A percentile compares a stretch with the other conserved stretches of the same genome.
Evolutionary conservation across 169 alveolate genomes (phyloP).

Genomic region (Eimeria acervulina): DNA sequence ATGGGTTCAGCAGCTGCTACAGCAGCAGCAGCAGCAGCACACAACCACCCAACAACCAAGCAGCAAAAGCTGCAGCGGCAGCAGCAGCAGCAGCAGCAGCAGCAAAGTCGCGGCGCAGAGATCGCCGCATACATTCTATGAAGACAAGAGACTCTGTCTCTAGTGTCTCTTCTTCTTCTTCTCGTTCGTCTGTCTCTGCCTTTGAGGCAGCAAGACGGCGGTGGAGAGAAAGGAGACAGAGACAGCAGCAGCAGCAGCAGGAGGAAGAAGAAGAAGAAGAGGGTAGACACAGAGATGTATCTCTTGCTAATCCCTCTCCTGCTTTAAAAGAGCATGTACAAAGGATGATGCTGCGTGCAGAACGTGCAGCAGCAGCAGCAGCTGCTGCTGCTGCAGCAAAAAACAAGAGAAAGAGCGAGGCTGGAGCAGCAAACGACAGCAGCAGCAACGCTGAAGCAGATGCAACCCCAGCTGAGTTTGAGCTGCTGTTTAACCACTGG

Average conservation of each 20-base stretch:
- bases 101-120: neutral
- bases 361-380: conserved; percentile 31
- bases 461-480: conserved; percentile 1
- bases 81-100: neutral
- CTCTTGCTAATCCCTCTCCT: neutral
- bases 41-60: neutral
- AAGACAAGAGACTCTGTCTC: neutral
- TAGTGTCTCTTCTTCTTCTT: neutral
- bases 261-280: neutral
- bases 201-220: neutral
- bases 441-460: conserved; percentile 1
- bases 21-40: conserved; percentile 33
- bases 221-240: neutral
- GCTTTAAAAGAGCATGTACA: conserved; percentile 1
- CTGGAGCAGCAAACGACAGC: neutral
- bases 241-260: neutral
- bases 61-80: too few species aligned
- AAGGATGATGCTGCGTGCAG: conserved; percentile 22
- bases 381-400: conserved; percentile 30
- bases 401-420: too few species aligned
- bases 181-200: neutral
- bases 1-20: neutral
- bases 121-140: too few species aligned
- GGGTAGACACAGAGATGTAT: neutral
- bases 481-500: conserved; percentile 23